Base-by-base conservation (phyloP, 2,329 filamentous ascomycete species). In the Arthroderma uncinatum region DNA sequence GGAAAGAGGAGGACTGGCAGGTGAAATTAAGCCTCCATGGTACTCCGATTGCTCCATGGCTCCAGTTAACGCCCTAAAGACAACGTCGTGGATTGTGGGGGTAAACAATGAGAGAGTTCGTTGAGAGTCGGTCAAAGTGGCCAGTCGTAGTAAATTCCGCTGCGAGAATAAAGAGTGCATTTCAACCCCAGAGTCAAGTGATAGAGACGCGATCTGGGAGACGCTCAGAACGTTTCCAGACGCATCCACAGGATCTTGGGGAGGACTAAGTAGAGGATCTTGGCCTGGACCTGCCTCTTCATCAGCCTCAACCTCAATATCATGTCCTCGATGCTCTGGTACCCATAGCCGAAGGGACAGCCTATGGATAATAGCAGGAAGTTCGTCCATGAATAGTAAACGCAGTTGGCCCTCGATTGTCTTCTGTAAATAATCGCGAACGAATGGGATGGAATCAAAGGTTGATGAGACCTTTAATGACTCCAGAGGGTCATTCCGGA, bases 401-500 rank as follows among this genome's bases (percentile, higher is more conserved):
- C 93, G 85, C 60, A 98, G 75, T 71, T 97, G 93, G 54, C 83
- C 87, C 73, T 98, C 93, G 65, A 98, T 98, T 60, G 92, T 95
- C 70, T 89, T 87, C 69, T 98, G 93, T 57, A 98, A 77, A 71
- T 97, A 97, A 71, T 98, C 91, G 64, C 93, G 86, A 61, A 98
- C 93, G 68, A 98, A 98, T 47, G 93, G 92, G 66, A 98, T 98
- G 10, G 92, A 95, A 75, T 98, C 93, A 72, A 98, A 98, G 47
- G 93, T 98, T 64, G 92, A 97, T 0, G 92, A 97, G 63, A 98
- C 93, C 76, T 96, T 97, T 67, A 98, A 83, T 3, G 92, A 96
- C 70, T 98, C 93, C 60, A 98, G 83, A 3, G 93, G 93, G 70
- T 98, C 93, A 80, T 98, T 97, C 65, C 93, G 86, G 71, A 98